Evolutionary conservation across 2,329 filamentous ascomycete species (phyloP).

Genomic region (Fusarium longipes): DNA sequence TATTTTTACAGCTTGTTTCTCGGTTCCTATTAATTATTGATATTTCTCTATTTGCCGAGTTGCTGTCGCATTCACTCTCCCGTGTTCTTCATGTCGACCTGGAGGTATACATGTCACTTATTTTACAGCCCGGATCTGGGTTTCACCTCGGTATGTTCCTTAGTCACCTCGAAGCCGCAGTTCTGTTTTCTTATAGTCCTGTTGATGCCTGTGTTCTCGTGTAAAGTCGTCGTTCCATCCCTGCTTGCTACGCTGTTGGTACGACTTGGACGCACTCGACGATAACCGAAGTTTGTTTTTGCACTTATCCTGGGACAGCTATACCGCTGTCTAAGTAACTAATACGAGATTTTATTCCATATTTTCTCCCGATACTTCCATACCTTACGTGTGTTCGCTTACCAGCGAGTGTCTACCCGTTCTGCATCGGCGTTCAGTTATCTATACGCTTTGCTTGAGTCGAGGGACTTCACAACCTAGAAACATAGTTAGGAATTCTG

Average conservation of each 20-base stretch:
- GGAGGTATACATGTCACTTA: not conserved
- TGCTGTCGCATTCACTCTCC: too few species aligned
- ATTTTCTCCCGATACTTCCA: not conserved
- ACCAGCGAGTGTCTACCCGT: too few species aligned
- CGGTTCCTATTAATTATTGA: not conserved
- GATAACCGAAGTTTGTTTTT: not conserved
- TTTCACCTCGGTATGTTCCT: not conserved
- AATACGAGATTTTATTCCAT: not conserved
- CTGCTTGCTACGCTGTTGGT: not conserved
- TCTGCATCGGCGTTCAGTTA: too few species aligned
- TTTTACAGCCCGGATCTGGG: not conserved
- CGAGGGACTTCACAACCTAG: not conserved
- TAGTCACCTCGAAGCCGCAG: not conserved
- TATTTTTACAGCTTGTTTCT: not conserved
- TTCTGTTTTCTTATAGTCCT: not conserved
- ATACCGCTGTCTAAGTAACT: rapidly evolving
- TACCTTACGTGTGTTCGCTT: too few species aligned
- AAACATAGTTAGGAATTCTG: too few species aligned
- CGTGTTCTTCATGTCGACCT: not conserved
- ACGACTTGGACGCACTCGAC: too few species aligned
- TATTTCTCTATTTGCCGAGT: not conserved
- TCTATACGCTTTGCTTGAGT: not conserved
- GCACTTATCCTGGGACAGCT: not conserved
- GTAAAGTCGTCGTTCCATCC: not conserved
- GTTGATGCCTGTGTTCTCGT: not conserved